Percentiles rank a stretch among this genome's conserved stretches.
phyloP scores from a whole-genome alignment of 2,329 filamentous ascomycete genomes.

The Penicillium crustosum region DNA sequence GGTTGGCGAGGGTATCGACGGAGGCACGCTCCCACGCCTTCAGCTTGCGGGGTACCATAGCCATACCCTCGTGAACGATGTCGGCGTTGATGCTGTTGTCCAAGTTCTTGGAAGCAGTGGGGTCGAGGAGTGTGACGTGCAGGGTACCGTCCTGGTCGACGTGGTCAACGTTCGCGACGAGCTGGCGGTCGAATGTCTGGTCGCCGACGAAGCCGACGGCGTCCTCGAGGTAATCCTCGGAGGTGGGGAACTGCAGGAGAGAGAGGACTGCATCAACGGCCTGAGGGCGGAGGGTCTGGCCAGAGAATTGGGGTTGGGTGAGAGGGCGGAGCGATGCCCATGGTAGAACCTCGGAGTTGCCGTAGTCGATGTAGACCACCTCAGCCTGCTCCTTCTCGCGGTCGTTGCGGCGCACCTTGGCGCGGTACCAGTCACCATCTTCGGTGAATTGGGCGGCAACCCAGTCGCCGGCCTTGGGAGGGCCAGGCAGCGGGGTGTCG shows the following conservation, averaged over 20 bases:
- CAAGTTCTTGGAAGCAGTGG: constrained; percentile 60
- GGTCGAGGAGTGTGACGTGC: constrained; percentile 86
- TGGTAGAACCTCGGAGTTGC: constrained; percentile 84
- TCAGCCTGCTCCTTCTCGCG: constrained; percentile 85
- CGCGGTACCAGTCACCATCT: constrained; percentile 93
- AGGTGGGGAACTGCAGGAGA: constrained; percentile 82
- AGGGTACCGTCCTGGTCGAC: constrained; percentile 77
- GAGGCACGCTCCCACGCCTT: constrained; percentile 86
- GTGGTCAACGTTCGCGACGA: constrained; percentile 90
- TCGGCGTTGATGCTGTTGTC: constrained; percentile 88
- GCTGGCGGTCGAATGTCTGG: constrained; percentile 69
- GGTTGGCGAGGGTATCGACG: constrained; percentile 66
- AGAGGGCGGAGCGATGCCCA: constrained; percentile 85
- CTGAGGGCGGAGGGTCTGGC: constrained; percentile 80
- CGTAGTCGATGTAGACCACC: constrained; percentile 93
- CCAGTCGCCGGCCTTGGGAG: constrained; percentile 86
- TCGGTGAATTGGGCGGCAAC: constrained; percentile 88
- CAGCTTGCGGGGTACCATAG: constrained; percentile 88
- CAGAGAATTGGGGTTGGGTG: constrained; percentile 72
- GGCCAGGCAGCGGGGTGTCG: constrained; percentile 67
- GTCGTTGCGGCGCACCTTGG: constrained; percentile 86
- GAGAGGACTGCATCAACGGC: constrained; percentile 83
- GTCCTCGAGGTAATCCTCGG: constrained; percentile 79
- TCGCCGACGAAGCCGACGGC: constrained; percentile 73
- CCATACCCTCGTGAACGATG: constrained; percentile 76